phyloP scores from a whole-genome alignment of 495 filamentous ascomycete species.

The Xylaria palmicola region DNA sequence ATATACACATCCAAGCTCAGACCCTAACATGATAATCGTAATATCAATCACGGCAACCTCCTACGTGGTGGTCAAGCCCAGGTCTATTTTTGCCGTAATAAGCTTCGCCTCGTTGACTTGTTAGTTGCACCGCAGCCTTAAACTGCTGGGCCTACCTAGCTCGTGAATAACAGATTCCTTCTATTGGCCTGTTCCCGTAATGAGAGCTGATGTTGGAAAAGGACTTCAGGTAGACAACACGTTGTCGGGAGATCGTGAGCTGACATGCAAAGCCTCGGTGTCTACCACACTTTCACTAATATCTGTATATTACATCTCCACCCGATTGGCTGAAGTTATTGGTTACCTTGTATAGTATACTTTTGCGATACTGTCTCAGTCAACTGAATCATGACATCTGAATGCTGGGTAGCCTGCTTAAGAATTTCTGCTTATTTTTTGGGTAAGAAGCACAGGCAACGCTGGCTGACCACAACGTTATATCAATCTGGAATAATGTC shows the following conservation, averaged over 20 bases:
- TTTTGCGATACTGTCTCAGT: no score
- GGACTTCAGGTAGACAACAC: background rate
- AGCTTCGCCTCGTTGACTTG: background rate
- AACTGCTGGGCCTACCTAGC: background rate
- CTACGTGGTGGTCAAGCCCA: background rate
- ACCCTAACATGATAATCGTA: background rate
- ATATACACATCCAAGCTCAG: slow-evolving; percentile 1
- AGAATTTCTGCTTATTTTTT: background rate
- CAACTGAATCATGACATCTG: background rate
- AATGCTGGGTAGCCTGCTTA: background rate
- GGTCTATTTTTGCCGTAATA: slow-evolving; percentile 7
- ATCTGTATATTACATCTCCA: background rate
- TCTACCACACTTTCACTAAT: background rate
- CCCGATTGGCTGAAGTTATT: background rate
- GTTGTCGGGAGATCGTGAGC: slow-evolving; percentile 7
- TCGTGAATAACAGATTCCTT: slow-evolving; percentile 1
- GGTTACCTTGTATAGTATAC: background rate
- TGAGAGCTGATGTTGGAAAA: background rate
- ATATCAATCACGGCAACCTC: slow-evolving; percentile 1
- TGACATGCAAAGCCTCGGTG: slow-evolving; percentile 2
- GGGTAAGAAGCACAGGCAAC: background rate
- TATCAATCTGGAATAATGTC: background rate
- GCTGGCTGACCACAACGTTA: background rate
- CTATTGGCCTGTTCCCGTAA: background rate
- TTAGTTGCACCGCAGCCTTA: background rate